A percentile compares a stretch with the other conserved stretches of the same genome.
These are phyloP conservation scores for Trichosanthes truncata DNA, from an alignment of 306 rosid genomes.

Conservation along the genomic window DNA sequence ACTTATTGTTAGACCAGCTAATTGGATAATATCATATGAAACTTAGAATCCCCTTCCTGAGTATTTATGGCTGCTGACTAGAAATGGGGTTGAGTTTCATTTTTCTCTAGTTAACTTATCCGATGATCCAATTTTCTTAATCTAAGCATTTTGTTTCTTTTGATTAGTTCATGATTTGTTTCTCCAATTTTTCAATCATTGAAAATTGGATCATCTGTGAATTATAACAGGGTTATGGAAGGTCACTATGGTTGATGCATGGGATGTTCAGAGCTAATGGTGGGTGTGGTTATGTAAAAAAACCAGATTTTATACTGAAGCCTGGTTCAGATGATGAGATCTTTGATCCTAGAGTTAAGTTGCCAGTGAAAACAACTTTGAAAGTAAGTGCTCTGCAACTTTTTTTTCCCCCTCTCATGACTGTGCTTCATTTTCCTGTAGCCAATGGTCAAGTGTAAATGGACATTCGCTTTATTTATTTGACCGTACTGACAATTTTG, in stretches of 20 bases:
- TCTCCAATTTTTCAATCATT: not conserved
- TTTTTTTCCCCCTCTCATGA: not conserved
- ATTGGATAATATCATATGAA: not conserved
- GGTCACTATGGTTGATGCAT: slow-evolving; percentile 96
- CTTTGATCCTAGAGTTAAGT: slow-evolving; percentile 56
- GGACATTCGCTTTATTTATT: not conserved
- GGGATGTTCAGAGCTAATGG: slow-evolving; percentile 98
- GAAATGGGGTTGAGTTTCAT: not conserved
- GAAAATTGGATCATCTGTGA: slow-evolving; percentile 10
- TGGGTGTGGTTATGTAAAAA: slow-evolving; percentile 87
- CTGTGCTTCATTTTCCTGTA: slow-evolving; percentile 12
- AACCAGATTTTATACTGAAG: slow-evolving; percentile 66
- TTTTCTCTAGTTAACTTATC: not conserved
- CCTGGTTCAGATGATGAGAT: slow-evolving; percentile 41
- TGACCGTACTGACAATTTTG: slow-evolving; percentile 9
- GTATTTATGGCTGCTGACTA: not conserved
- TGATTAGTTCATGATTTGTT: not conserved
- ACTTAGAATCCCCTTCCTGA: not conserved
- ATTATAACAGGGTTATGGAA: slow-evolving; percentile 71
- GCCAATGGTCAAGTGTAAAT: slow-evolving; percentile 17
- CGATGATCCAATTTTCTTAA: not conserved
- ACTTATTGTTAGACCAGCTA: not conserved
- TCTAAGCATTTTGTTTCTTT: not conserved
- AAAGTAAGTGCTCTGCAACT: slow-evolving; percentile 39
- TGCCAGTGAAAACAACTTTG: slow-evolving; percentile 56